These are phyloP conservation scores for Neopestalotiopsis rosae DNA, from an alignment of 2,329 filamentous ascomycete species.

Conservation along the genomic window DNA sequence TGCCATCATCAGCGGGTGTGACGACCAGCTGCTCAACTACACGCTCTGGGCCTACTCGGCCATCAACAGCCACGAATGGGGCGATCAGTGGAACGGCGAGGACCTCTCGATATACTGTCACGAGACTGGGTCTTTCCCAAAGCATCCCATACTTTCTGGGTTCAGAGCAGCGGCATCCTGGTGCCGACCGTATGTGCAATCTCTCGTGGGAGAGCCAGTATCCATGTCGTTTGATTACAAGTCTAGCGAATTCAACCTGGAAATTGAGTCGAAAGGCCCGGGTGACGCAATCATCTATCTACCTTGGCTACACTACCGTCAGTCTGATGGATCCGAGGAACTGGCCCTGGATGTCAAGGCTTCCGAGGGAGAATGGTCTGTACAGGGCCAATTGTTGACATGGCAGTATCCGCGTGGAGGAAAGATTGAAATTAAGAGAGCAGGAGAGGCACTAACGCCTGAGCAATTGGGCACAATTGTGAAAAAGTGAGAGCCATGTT, in stretches of 20 bases:
- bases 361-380: conserved; percentile 17
- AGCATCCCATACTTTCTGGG: conserved; percentile 21
- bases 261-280: conserved; percentile 5
- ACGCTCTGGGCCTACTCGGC: conserved; percentile 29
- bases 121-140: conserved; percentile 28
- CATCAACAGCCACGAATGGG: conserved; percentile 30
- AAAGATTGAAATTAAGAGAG: conserved; percentile 20
- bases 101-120: conserved; percentile 29
- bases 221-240: conserved; percentile 24
- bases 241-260: conserved; percentile 20
- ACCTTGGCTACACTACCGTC: conserved; percentile 28
- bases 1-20: conserved; percentile 27
- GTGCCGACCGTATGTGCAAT: conserved; percentile 27
- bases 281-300: conserved; percentile 23
- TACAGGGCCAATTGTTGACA: conserved; percentile 19
- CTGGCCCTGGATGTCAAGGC: conserved; percentile 18
- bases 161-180: conserved; percentile 26
- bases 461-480: conserved; percentile 22
- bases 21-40: conserved; percentile 27
- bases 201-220: conserved; percentile 16
- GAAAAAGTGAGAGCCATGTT: background rate
- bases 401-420: conserved; percentile 21
- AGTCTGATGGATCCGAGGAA: conserved; percentile 19
- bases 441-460: conserved; percentile 18
- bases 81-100: conserved; percentile 33